A percentile compares a stretch with the other conserved stretches of the same genome.
Evolutionary conservation across 2,329 filamentous ascomycete genomes (phyloP).

Genomic region (Harringtonia aguacate): DNA sequence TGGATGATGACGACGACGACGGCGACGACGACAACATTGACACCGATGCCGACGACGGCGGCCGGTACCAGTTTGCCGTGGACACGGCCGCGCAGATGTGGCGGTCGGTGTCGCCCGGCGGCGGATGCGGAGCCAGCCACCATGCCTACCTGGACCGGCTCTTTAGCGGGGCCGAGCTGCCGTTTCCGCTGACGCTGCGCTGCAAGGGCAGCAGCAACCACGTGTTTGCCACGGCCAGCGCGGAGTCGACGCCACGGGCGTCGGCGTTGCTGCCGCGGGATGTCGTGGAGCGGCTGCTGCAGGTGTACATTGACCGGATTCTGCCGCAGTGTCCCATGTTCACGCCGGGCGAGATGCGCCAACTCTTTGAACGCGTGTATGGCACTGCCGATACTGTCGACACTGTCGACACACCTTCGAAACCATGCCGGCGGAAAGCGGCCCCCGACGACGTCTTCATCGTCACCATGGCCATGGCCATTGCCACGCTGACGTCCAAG

Average conservation of each 20-base stretch:
- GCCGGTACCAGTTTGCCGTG: too few relatives aligned
- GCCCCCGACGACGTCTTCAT: background rate
- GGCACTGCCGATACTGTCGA: too few relatives aligned
- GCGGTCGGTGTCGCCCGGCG: background rate
- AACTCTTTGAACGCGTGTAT: too few relatives aligned
- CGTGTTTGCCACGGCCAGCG: background rate
- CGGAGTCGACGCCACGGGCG: too few relatives aligned
- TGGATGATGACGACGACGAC: too few relatives aligned
- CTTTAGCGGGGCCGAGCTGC: background rate
- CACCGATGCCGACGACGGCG: too few relatives aligned
- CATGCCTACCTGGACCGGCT: background rate
- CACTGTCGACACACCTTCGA: too few relatives aligned
- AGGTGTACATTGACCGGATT: slow-evolving; percentile 1
- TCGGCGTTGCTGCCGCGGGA: background rate
- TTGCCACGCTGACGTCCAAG: background rate
- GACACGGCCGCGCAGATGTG: background rate
- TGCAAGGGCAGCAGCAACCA: background rate
- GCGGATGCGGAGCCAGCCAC: background rate
- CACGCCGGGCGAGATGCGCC: too few relatives aligned
- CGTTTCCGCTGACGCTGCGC: background rate
- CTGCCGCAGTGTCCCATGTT: background rate
- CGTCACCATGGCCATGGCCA: background rate
- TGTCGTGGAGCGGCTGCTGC: background rate
- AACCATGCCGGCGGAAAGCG: too few relatives aligned
- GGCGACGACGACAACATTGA: too few relatives aligned